A percentile compares a stretch with the other conserved stretches of the same genome.
These are phyloP conservation scores for Gossypium longicalyx DNA, from an alignment of 345 rosid species.

Conservation along the genomic window DNA sequence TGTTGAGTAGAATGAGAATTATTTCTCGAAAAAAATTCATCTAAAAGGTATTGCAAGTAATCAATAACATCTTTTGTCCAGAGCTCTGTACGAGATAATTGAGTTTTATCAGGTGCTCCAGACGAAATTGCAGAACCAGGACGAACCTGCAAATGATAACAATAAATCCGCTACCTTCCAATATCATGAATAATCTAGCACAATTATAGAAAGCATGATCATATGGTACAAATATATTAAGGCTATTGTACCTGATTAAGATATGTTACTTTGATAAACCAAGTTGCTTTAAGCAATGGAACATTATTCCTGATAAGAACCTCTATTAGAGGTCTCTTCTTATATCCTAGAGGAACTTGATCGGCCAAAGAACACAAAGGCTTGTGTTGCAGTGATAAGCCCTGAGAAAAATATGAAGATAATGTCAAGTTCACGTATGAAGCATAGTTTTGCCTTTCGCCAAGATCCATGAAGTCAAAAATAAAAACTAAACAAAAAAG, in stretches of 20 bases:
- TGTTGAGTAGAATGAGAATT: conserved; percentile 59
- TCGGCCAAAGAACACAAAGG: conserved; percentile 82
- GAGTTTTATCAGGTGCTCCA: conserved; percentile 62
- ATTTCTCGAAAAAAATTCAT: conserved; percentile 63
- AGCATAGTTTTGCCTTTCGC: background rate
- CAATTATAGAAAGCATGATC: background rate
- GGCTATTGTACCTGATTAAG: conserved; percentile 77
- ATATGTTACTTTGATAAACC: conserved; percentile 94
- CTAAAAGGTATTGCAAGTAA: conserved; percentile 75
- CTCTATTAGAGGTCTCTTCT: conserved; percentile 73
- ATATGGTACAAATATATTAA: background rate
- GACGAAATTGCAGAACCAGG: conserved; percentile 60
- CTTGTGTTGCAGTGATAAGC: conserved; percentile 85
- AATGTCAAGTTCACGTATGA: background rate
- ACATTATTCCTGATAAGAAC: conserved; percentile 90
- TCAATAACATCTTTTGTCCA: conserved; percentile 98
- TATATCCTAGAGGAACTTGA: conserved; percentile 79
- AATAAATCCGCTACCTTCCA: conserved; percentile 24
- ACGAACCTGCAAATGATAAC: conserved; percentile 57
- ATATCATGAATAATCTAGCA: background rate
- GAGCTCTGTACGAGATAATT: conserved; percentile 64
- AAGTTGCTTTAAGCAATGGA: conserved; percentile 91
- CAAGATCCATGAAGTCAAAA: background rate
- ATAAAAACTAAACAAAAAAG: background rate
- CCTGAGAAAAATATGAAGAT: conserved; percentile 33